Conservation (phyloP, 345 rosid genomes). For the Eucalyptus erythrocorys region DNA sequence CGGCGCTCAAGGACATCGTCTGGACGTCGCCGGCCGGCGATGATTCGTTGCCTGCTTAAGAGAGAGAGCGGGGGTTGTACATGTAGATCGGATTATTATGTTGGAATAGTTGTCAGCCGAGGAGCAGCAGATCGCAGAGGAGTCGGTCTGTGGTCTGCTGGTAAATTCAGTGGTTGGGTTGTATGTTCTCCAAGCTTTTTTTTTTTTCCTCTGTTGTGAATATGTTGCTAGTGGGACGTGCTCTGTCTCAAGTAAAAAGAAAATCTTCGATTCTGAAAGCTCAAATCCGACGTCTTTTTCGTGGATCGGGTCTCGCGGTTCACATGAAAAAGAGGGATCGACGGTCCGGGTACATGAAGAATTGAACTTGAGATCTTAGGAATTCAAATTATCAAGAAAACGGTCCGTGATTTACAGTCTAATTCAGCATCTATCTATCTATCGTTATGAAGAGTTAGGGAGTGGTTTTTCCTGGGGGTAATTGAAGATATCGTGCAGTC, state of each 20-base stretch:
- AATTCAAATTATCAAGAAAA: neutral
- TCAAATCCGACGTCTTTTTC: neutral
- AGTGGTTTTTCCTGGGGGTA: neutral
- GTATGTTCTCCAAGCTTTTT: neutral
- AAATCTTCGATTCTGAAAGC: neutral
- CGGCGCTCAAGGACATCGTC: conserved; percentile 65
- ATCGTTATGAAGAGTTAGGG: too few relatives aligned
- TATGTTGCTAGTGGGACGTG: neutral
- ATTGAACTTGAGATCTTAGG: neutral
- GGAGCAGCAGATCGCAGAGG: neutral
- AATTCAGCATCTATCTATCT: too few relatives aligned
- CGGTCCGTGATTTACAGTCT: neutral
- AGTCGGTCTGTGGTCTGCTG: neutral
- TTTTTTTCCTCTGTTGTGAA: neutral
- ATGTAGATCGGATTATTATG: neutral
- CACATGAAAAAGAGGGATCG: neutral
- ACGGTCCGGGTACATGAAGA: neutral
- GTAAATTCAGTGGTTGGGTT: neutral
- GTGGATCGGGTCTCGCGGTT: neutral
- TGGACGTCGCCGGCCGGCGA: conserved; percentile 37
- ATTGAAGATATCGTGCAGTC: neutral
- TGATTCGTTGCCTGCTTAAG: conserved; percentile 22
- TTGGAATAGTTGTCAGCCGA: neutral
- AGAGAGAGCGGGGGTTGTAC: neutral
- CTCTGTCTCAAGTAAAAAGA: neutral